Conservation (phyloP, 371 early-diverging fungal genomes). For the Lichtheimia corymbifera region DNA sequence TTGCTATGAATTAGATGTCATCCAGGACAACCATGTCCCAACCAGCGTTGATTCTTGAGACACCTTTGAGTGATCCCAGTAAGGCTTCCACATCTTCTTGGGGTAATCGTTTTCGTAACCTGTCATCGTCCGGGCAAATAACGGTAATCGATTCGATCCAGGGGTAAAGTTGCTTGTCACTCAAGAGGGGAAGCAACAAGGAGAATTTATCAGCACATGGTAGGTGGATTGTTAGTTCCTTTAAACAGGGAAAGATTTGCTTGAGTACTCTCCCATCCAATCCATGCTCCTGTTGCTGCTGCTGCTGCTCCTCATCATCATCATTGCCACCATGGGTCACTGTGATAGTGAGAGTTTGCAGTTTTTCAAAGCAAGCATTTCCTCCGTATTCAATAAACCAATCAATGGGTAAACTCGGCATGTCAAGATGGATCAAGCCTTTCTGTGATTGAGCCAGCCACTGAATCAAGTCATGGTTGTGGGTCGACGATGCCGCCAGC, state of each 20-base stretch:
- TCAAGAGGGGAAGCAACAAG: conserved; percentile 23
- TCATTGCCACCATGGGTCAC: no score
- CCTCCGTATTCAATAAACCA: neutral
- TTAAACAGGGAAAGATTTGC: conserved; percentile 22
- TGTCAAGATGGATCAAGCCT: neutral
- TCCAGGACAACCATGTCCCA: conserved; percentile 42
- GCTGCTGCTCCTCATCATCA: no score
- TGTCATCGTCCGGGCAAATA: conserved; percentile 18
- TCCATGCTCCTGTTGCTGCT: no score
- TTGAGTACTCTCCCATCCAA: conserved; percentile 7
- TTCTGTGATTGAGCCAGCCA: no score
- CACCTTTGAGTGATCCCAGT: conserved; percentile 24
- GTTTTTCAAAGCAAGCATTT: neutral
- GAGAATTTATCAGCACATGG: conserved; percentile 6
- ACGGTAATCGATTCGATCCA: conserved; percentile 34
- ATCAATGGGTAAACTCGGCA: neutral
- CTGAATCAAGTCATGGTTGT: no score
- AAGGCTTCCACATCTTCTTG: conserved; percentile 25
- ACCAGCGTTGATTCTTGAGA: conserved; percentile 37
- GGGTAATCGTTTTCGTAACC: conserved; percentile 17
- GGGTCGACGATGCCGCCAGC: no score
- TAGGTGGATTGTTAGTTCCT: conserved; percentile 23
- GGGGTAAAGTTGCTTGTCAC: conserved; percentile 26
- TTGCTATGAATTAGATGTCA: neutral
- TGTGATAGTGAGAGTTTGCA: neutral